Evolutionary conservation across 2,329 filamentous ascomycete genomes (phyloP), one percentile per base, ranked within the genome.

Genomic region (Monilinia fructicola): DNA sequence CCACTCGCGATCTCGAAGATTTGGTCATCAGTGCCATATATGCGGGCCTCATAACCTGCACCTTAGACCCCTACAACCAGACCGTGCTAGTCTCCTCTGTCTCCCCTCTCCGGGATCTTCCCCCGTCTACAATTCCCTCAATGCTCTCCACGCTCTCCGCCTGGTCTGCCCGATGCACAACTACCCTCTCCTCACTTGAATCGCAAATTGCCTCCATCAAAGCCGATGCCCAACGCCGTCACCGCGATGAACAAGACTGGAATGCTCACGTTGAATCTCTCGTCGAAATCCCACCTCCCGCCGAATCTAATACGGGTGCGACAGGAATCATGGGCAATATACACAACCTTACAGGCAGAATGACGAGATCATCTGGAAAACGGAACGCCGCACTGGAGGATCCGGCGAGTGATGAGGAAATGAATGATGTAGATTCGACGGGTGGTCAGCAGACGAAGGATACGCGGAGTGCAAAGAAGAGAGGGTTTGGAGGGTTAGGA

Each of bases 11-110:
- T 54, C 87, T 99, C 65, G 95, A 99, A 81, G 86, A 90, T 71
- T 86, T 97, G 68, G 87, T 98, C 72, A 95, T 94, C 72, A 87
- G 88, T 48, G 90, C 93, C 73, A 90, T 97, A 75, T 98, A 97
- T 80, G 87, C 90, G 7, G 91, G 90, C 52, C 85, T 99, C 2
- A 80, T 99, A 59, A 84, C 86, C 50, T 94, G 90, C 9, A 93
- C 91, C 52, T 88, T 99, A 66, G 91, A 97, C 76, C 92, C 93
- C 4, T 86, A 86, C 67, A 84, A 89, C 65, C 86, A 89, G 44
- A 84, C 85, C 68, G 90, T 98, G 28, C 86, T 89, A 75, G 87
- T 98, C 64, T 89, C 88, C 61, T 89, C 90, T 68, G 87, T 97
- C 42, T 87, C 93, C 0, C 90, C 95, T 0, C 85, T 97, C 1